Percentiles rank a stretch among this genome's conserved stretches.
Evolutionary conservation across 495 filamentous ascomycete species (phyloP).

Genomic region (Halenospora varia): DNA sequence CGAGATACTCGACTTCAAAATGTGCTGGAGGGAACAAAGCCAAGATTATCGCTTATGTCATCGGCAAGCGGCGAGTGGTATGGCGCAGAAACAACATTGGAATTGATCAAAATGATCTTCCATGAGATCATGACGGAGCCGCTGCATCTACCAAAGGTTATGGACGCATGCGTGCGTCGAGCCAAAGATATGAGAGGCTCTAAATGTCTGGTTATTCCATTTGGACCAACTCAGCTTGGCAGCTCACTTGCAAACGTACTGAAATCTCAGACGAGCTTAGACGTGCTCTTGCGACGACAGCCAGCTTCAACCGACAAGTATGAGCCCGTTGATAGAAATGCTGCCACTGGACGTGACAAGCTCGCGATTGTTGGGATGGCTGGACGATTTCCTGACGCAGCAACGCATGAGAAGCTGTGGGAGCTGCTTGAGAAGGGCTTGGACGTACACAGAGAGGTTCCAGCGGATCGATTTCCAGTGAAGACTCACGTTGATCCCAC

Average conservation of each 20-base stretch:
- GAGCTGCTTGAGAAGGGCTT: constrained; percentile 35
- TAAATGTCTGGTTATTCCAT: constrained; percentile 33
- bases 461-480: constrained; percentile 41
- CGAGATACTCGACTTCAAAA: constrained; percentile 31
- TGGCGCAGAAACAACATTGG: background rate
- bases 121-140: constrained; percentile 56
- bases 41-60: constrained; percentile 55
- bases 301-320: constrained; percentile 32
- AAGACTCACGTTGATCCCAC: constrained; percentile 38
- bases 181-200: constrained; percentile 34
- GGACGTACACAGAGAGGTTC: constrained; percentile 36
- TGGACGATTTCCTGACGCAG: constrained; percentile 36
- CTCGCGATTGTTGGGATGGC: constrained; percentile 43
- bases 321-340: constrained; percentile 2
- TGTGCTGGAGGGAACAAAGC: constrained; percentile 41
- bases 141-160: constrained; percentile 52
- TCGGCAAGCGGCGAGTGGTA: constrained; percentile 44
- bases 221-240: constrained; percentile 9
- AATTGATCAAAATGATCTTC: constrained; percentile 32
- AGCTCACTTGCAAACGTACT: constrained; percentile 37
- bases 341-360: constrained; percentile 20
- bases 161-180: constrained; percentile 46
- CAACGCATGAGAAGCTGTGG: constrained; percentile 43
- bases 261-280: constrained; percentile 33
- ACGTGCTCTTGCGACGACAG: constrained; percentile 36